phyloP scores from a whole-genome alignment of 2,329 filamentous ascomycete species.

The Calonectria pteridis region DNA sequence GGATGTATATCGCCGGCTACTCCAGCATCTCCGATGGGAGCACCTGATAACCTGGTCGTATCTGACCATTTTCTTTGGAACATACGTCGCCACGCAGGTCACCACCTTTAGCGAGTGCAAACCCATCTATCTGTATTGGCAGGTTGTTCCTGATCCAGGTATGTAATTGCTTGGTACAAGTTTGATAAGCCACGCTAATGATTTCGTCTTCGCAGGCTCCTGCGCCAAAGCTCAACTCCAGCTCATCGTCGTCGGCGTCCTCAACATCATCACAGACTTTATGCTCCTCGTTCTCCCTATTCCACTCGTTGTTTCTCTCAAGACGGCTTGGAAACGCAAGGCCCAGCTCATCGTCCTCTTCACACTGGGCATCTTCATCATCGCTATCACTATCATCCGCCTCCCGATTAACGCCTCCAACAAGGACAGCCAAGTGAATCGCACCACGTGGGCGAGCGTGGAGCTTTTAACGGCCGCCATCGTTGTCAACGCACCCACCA shows the following conservation, averaged over 20 bases:
- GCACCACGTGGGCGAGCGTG: conserved; percentile 53
- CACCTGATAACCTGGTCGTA: conserved; percentile 27
- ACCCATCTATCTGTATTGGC: conserved; percentile 33
- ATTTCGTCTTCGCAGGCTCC: background rate
- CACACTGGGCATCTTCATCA: conserved; percentile 55
- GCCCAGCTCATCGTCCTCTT: conserved; percentile 49
- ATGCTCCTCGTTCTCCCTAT: conserved; percentile 45
- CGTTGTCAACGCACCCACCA: conserved; percentile 54
- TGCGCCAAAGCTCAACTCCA: conserved; percentile 36
- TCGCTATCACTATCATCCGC: conserved; percentile 53
- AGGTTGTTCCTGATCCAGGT: conserved; percentile 36
- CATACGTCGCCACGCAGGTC: conserved; percentile 31
- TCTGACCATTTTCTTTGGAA: conserved; percentile 29
- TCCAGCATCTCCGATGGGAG: conserved; percentile 27
- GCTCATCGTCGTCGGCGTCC: conserved; percentile 37
- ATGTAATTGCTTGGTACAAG: background rate
- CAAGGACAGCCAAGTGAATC: conserved; percentile 50
- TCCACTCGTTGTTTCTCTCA: conserved; percentile 44
- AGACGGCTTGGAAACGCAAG: conserved; percentile 47
- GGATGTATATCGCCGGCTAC: conserved; percentile 33
- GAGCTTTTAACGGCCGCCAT: conserved; percentile 50
- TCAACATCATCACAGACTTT: conserved; percentile 45
- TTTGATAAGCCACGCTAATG: background rate
- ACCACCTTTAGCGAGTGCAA: conserved; percentile 35
- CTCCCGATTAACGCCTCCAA: conserved; percentile 52